Percentiles rank a stretch among this genome's conserved stretches.
These are phyloP conservation scores for Lasiodiplodia theobromae DNA, from an alignment of 2,329 filamentous ascomycete genomes.

Conservation along the genomic window DNA sequence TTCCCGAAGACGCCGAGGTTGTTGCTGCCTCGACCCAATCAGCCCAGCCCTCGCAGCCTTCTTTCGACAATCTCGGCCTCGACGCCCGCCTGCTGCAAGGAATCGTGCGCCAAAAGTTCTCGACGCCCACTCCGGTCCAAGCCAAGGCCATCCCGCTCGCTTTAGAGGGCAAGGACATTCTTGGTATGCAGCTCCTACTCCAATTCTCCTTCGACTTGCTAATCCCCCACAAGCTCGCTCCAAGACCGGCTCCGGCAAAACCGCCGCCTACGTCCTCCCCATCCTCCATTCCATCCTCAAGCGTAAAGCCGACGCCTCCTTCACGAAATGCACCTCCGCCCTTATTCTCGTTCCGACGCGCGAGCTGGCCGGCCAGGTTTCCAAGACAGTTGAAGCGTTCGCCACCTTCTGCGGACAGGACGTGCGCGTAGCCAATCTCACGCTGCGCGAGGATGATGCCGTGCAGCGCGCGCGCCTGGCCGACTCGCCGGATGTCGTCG, in stretches of 20 bases:
- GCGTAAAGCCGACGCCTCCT: conserved; percentile 70
- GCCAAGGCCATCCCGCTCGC: conserved; percentile 86
- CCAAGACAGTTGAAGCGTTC: conserved; percentile 77
- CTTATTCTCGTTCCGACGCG: conserved; percentile 93
- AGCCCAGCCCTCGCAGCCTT: conserved; percentile 26
- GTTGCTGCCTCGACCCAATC: conserved; percentile 12
- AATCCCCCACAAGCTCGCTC: conserved; percentile 70
- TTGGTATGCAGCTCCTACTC: conserved; percentile 55
- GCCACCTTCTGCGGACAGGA: conserved; percentile 85
- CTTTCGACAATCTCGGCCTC: conserved; percentile 79
- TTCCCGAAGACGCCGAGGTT: conserved; percentile 47
- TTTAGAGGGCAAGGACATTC: conserved; percentile 84
- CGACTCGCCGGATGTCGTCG: conserved; percentile 85
- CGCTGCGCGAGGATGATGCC: conserved; percentile 86
- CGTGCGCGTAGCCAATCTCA: conserved; percentile 82
- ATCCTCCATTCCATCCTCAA: conserved; percentile 85
- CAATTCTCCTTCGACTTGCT: conserved; percentile 32
- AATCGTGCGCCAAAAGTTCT: conserved; percentile 82
- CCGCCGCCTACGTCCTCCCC: conserved; percentile 91
- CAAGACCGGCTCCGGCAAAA: conserved; percentile 96
- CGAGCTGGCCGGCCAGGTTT: conserved; percentile 91
- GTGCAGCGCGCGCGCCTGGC: conserved; percentile 88
- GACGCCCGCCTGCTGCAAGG: conserved; percentile 87
- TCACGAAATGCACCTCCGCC: conserved; percentile 68
- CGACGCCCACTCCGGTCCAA: conserved; percentile 88